Conservation (phyloP, 192 early-diverging fungal genomes). For the Mortierella claussenii region DNA sequence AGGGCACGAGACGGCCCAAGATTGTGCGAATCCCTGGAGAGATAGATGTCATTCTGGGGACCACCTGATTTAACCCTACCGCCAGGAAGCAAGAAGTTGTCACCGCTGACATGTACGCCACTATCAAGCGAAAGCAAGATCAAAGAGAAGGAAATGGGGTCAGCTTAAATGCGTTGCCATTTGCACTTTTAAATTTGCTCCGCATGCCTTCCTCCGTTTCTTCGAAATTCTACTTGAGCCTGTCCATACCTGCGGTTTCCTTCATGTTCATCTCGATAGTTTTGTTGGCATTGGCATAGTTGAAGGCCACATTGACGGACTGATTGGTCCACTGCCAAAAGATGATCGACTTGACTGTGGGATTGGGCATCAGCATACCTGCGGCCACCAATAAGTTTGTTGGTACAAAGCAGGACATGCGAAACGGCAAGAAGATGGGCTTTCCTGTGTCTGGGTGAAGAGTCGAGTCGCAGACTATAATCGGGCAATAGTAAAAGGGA, state of each 20-base stretch:
- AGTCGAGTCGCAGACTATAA: constrained; percentile 76
- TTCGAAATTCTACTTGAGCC: neutral
- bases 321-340: constrained; percentile 90
- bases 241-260: constrained; percentile 73
- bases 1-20: constrained; percentile 70
- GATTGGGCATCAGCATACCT: constrained; percentile 88
- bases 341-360: constrained; percentile 67
- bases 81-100: constrained; percentile 82
- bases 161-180: too few species aligned
- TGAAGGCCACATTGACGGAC: constrained; percentile 85
- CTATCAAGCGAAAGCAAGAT: constrained; percentile 36
- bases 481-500: neutral
- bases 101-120: constrained; percentile 79
- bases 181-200: too few species aligned
- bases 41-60: constrained; percentile 65
- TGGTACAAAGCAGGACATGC: constrained; percentile 88
- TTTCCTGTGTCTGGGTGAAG: constrained; percentile 87
- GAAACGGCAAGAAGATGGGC: constrained; percentile 79
- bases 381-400: constrained; percentile 86
- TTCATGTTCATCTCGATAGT: constrained; percentile 76
- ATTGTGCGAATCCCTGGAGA: constrained; percentile 53
- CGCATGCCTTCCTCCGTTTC: neutral
- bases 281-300: constrained; percentile 87
- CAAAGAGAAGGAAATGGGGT: neutral
- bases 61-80: constrained; percentile 72